phyloP scores from a whole-genome alignment of 768 basidiomycete species.

The Russula brevipes region DNA sequence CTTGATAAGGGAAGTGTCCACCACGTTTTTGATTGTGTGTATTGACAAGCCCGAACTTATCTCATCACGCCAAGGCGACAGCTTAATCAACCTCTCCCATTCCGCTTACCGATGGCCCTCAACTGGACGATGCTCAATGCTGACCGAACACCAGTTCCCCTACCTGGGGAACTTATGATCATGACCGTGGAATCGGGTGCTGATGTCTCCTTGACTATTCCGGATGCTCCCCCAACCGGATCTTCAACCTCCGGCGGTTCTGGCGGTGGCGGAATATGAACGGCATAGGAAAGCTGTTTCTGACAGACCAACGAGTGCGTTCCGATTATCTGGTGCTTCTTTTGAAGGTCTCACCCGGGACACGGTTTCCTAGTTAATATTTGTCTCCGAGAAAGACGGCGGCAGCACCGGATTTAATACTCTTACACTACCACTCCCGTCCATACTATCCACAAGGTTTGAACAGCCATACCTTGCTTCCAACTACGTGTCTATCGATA shows the following conservation, averaged over 20 bases:
- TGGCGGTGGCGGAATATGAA: slow-evolving; percentile 54
- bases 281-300: slow-evolving; percentile 50
- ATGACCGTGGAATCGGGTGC: slow-evolving; percentile 52
- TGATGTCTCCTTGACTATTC: slow-evolving; percentile 54
- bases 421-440: slow-evolving; percentile 52
- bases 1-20: neutral
- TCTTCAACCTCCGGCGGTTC: slow-evolving; percentile 46
- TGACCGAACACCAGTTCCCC: slow-evolving; percentile 54
- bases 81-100: neutral
- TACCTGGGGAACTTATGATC: slow-evolving; percentile 58
- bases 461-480: slow-evolving; percentile 69
- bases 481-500: slow-evolving; percentile 62
- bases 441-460: slow-evolving; percentile 64
- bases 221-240: slow-evolving; percentile 44
- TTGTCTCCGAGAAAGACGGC: slow-evolving; percentile 32
- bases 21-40: neutral
- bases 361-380: slow-evolving; percentile 52
- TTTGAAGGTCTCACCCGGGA: neutral
- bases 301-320: slow-evolving; percentile 72
- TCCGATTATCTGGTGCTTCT: neutral
- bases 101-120: slow-evolving; percentile 44
- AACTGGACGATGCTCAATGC: slow-evolving; percentile 70
- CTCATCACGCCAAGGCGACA: too few relatives aligned
- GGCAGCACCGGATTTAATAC: slow-evolving; percentile 36
- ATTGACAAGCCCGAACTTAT: neutral